These are phyloP conservation scores for Coemansia sp. DNA, from an alignment of 192 early-diverging fungal species.

Conservation along the genomic window DNA sequence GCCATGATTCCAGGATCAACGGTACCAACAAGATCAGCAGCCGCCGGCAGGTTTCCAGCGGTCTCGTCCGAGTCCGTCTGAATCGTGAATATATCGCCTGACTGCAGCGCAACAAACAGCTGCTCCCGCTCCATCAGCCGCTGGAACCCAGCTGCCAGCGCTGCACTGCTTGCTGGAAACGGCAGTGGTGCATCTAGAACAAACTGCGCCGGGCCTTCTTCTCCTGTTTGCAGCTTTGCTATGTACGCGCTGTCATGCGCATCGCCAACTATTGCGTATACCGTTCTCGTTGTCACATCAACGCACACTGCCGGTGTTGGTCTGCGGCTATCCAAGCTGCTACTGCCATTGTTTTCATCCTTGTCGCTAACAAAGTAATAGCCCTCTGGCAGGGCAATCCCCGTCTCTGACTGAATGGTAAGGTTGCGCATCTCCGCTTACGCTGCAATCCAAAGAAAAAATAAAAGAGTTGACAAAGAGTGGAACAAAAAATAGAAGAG, in stretches of 20 bases:
- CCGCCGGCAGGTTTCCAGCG: neutral
- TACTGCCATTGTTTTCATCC: neutral
- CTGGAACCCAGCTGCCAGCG: conserved; percentile 30
- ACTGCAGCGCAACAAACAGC: conserved; percentile 49
- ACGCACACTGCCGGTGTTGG: conserved; percentile 18
- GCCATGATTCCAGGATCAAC: conserved; percentile 38
- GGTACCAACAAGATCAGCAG: conserved; percentile 25
- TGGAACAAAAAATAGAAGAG: too few relatives aligned
- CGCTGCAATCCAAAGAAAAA: neutral
- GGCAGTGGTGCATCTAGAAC: conserved; percentile 16
- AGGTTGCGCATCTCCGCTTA: conserved; percentile 25
- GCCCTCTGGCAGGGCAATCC: conserved; percentile 14
- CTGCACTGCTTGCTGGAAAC: conserved; percentile 14
- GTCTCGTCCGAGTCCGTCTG: neutral
- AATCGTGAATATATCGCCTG: conserved; percentile 56
- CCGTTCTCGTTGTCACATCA: conserved; percentile 9
- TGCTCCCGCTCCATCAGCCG: conserved; percentile 56
- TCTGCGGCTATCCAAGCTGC: neutral
- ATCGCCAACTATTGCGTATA: conserved; percentile 16
- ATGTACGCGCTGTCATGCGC: conserved; percentile 8
- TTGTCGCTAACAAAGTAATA: conserved; percentile 5
- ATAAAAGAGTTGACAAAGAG: too few relatives aligned
- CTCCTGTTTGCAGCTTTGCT: neutral
- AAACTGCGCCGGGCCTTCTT: neutral
- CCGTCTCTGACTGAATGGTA: conserved; percentile 19